phyloP scores from a whole-genome alignment of 192 early-diverging fungal genomes.

The Coemansia sp. region DNA sequence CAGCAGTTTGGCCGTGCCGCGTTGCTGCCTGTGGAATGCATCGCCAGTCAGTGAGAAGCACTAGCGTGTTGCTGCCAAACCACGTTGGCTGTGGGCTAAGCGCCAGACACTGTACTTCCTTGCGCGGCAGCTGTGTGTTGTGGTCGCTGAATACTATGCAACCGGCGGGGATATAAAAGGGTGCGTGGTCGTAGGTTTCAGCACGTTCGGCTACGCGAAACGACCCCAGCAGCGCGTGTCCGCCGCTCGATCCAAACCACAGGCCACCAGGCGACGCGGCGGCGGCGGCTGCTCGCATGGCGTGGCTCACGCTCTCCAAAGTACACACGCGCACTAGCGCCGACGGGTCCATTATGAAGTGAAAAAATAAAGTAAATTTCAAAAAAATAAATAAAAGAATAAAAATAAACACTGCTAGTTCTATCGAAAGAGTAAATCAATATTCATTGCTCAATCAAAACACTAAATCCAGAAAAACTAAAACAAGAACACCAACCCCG shows the following conservation, averaged over 20 bases:
- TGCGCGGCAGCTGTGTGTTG: background rate
- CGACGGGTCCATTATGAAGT: conserved; percentile 14
- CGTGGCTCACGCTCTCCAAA: background rate
- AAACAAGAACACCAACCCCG: no score
- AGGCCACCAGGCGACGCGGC: background rate
- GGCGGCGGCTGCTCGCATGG: background rate
- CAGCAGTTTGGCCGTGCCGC: conserved; percentile 5
- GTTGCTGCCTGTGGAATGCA: conserved; percentile 15
- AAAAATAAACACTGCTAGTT: no score
- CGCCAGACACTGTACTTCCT: conserved; percentile 25
- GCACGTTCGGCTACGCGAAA: conserved; percentile 29
- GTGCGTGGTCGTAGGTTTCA: conserved; percentile 14
- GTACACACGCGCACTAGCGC: conserved; percentile 15
- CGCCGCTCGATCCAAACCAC: conserved; percentile 5
- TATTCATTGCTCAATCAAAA: no score
- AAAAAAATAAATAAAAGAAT: no score
- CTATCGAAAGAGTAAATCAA: no score
- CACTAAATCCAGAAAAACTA: no score
- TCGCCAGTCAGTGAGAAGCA: conserved; percentile 38
- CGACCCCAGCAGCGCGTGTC: conserved; percentile 21
- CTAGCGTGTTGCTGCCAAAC: conserved; percentile 13
- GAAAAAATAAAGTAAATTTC: no score
- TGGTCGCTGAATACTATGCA: conserved; percentile 24
- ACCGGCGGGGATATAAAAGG: conserved; percentile 21
- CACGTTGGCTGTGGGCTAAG: conserved; percentile 18